phyloP scores from a whole-genome alignment of 805 yeast genomes.

The Monosporozyma aerobia region DNA sequence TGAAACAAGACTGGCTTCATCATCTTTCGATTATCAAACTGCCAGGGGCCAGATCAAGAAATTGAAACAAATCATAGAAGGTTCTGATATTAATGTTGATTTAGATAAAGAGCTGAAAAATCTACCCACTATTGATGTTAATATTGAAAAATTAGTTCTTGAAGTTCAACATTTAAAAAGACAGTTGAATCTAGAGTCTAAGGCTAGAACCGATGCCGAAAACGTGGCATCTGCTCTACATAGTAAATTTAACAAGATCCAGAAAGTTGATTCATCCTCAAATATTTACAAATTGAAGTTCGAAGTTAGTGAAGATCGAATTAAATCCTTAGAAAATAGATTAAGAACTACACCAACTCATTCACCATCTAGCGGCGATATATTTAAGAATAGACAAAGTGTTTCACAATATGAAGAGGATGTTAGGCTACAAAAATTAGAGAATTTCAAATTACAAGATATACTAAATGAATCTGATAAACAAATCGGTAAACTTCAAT shows the following conservation, averaged over 20 bases:
- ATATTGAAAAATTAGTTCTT: constrained; percentile 26
- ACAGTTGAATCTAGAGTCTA: constrained; percentile 43
- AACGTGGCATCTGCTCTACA: constrained; percentile 29
- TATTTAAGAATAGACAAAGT: constrained; percentile 22
- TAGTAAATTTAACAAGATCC: constrained; percentile 17
- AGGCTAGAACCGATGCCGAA: constrained; percentile 44
- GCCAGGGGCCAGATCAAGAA: constrained; percentile 36
- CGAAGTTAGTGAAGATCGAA: constrained; percentile 38
- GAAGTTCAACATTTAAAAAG: constrained; percentile 42
- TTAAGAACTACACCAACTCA: constrained; percentile 23
- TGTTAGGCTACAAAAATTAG: constrained; percentile 21
- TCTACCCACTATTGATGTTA: constrained; percentile 17
- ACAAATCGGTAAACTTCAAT: constrained; percentile 35
- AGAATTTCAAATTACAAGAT: constrained; percentile 38
- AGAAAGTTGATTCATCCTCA: constrained; percentile 23
- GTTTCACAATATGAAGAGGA: constrained; percentile 28
- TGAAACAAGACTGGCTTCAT: constrained; percentile 58
- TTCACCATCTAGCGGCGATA: constrained; percentile 17
- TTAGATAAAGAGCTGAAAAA: constrained; percentile 18
- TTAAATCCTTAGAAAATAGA: constrained; percentile 34
- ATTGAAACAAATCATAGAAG: constrained; percentile 23
- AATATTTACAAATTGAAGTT: constrained; percentile 37
- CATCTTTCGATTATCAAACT: constrained; percentile 48
- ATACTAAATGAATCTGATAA: constrained; percentile 41
- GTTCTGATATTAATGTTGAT: constrained; percentile 21